phyloP scores from a whole-genome alignment of 768 basidiomycete species.

The Lactarius sanguifluus region DNA sequence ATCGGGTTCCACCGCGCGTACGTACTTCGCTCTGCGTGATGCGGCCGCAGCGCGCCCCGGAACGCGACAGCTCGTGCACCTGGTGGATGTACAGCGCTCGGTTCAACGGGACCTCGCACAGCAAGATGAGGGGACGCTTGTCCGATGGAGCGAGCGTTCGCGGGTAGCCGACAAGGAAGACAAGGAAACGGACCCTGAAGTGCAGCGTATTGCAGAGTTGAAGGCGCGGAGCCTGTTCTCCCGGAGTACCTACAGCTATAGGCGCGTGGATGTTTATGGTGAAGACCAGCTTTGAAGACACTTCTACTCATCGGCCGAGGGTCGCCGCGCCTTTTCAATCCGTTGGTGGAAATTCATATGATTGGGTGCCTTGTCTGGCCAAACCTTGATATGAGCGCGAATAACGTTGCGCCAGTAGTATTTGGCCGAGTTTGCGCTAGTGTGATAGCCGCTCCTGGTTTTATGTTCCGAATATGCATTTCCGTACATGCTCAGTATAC shows the following conservation, averaged over 20 bases:
- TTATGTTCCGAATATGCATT: too few species aligned
- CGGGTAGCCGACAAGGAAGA: background rate
- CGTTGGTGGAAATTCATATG: background rate
- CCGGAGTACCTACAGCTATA: too few species aligned
- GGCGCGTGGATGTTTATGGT: slow-evolving; percentile 1
- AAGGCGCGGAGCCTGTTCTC: slow-evolving; percentile 9
- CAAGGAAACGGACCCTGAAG: slow-evolving; percentile 8
- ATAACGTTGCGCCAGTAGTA: too few species aligned
- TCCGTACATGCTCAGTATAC: too few species aligned
- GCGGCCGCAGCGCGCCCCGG: slow-evolving; percentile 5
- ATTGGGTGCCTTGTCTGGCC: too few species aligned
- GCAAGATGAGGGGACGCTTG: background rate
- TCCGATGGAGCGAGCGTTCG: background rate
- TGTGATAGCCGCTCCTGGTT: too few species aligned
- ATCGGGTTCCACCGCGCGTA: background rate
- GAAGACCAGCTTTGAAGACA: slow-evolving; percentile 11
- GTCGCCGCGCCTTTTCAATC: too few species aligned
- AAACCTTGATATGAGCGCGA: background rate
- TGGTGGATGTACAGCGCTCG: slow-evolving; percentile 25
- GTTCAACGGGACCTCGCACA: slow-evolving; percentile 14
- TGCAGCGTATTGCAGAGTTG: slow-evolving; percentile 9
- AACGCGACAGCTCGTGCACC: slow-evolving; percentile 18
- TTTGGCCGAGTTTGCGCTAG: too few species aligned
- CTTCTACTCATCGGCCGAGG: too few species aligned
- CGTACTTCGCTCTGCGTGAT: slow-evolving; percentile 3